Conservation (phyloP, 2,329 filamentous ascomycete species). For the Calcarisporium arbuscula region DNA sequence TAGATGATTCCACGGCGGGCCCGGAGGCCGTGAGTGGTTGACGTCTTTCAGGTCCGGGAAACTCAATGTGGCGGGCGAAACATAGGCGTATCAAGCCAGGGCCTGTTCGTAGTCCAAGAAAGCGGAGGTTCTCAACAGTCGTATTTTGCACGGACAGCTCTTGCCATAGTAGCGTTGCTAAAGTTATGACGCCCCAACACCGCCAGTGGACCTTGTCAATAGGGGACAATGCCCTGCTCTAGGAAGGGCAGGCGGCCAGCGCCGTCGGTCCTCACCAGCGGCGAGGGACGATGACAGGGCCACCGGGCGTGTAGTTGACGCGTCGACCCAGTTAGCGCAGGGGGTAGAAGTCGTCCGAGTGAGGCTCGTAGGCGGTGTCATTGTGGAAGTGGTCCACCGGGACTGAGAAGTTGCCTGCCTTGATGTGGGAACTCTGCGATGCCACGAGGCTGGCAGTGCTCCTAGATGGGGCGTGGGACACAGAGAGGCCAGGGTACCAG, state of each 20-base stretch:
- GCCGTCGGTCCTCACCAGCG: constrained; percentile 39
- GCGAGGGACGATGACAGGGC: constrained; percentile 76
- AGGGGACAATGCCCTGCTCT: constrained; percentile 71
- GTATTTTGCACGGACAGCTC: constrained; percentile 62
- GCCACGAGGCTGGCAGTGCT: too few species aligned
- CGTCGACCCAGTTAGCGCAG: constrained; percentile 82
- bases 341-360: constrained; percentile 60
- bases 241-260: constrained; percentile 56
- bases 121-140: constrained; percentile 63
- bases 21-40: constrained; percentile 59
- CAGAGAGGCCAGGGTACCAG: too few species aligned
- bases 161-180: constrained; percentile 85
- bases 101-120: constrained; percentile 80
- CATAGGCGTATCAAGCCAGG: constrained; percentile 73
- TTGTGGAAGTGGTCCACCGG: constrained; percentile 81
- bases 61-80: constrained; percentile 68
- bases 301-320: constrained; percentile 67
- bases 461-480: too few species aligned
- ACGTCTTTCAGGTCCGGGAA: constrained; percentile 62
- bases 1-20: constrained; percentile 71
- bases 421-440: too few species aligned
- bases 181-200: constrained; percentile 72
- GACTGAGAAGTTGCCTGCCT: constrained; percentile 30
- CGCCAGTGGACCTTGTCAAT: constrained; percentile 63
- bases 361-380: constrained; percentile 69